Base-by-base conservation (phyloP, 768 basidiomycete genomes). In the Hericium coralloides region DNA sequence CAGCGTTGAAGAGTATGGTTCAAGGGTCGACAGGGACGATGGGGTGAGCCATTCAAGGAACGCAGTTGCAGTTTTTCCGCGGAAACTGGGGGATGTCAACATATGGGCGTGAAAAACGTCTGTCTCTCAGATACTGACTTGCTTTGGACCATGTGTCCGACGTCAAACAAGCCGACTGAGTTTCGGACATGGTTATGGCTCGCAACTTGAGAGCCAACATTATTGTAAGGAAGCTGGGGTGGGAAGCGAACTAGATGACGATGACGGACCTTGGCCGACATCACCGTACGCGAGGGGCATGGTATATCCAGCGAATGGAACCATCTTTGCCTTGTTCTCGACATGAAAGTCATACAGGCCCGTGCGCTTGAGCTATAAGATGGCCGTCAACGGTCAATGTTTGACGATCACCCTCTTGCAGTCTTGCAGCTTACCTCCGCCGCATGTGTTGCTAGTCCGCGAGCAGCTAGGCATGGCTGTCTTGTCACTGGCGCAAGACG, bases 101-200 rank as follows among this genome's bases (percentile, higher is more conserved):
- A 37, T 4, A 8, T 41, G 43, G 3, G 37, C 41, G 45, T n/a
- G 36, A 12, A 36, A 15, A n/a, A 31, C 31, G 55, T 25, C 2
- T 38, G 39, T 39, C 48, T 31, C 12, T n/a, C 55, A 38, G 14
- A 37, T 4, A 57, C 80, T 50, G 64, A 93, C 92, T 83, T 87
- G 37, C 84, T 83, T 69, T 98, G 95, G 15, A 98, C 89, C 95
- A 99, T 99, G 71, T 99, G 97, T 20, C 92, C 92, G 25, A 99
- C 97, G 66, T 99, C 97, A 68, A 99, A 99, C 36, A 99, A 76
- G 0, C 94, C 94, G 0, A 82, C 90, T 38, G 79, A 79, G 12
- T 74, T 80, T 43, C 97, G 84, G 52, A 95, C 90, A 65, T 98
- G 88, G 48, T 87, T 82, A 71, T 99, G 95, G 63, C 91, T 93